These are phyloP conservation scores for Handroanthus guayacan DNA, from an alignment of 257 asterid species.

Conservation along the genomic window DNA sequence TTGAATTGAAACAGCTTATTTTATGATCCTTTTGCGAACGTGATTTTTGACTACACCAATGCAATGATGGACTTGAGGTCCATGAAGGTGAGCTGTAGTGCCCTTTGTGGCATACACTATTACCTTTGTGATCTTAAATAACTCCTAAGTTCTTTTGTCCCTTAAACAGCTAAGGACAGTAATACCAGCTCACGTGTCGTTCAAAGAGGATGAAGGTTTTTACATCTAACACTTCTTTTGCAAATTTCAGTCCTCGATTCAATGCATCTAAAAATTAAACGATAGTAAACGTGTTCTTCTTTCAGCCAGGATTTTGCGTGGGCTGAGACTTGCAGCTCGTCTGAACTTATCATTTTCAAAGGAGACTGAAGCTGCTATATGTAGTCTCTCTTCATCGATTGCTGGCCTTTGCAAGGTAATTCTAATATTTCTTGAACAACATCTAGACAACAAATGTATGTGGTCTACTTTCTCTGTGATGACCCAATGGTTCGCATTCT, in stretches of 20 bases:
- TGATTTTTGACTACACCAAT: slow-evolving; percentile 74
- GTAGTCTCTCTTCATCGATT: slow-evolving; percentile 62
- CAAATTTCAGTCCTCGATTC: slow-evolving; percentile 22
- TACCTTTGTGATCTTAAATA: slow-evolving; percentile 20
- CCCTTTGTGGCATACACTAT: slow-evolving; percentile 12
- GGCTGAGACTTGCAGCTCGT: slow-evolving; percentile 96
- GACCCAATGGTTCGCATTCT: slow-evolving; percentile 17
- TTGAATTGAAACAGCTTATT: slow-evolving; percentile 70
- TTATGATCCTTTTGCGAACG: slow-evolving; percentile 71
- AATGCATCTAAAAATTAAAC: not conserved
- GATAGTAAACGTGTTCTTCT: slow-evolving; percentile 30
- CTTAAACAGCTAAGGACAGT: slow-evolving; percentile 76
- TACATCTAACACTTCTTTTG: slow-evolving; percentile 34
- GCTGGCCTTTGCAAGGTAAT: slow-evolving; percentile 60
- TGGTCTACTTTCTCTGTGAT: slow-evolving; percentile 24
- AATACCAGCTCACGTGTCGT: slow-evolving; percentile 76
- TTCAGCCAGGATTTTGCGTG: slow-evolving; percentile 95
- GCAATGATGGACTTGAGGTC: slow-evolving; percentile 76
- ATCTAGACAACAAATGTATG: not conserved
- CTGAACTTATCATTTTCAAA: slow-evolving; percentile 73
- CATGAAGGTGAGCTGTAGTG: slow-evolving; percentile 61
- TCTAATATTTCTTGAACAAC: slow-evolving; percentile 12
- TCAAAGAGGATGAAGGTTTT: slow-evolving; percentile 87
- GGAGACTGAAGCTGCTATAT: slow-evolving; percentile 78
- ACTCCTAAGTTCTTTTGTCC: slow-evolving; percentile 36